Base-by-base conservation (phyloP, 1,284 basidiomycete genomes). In the Kalmanozyma brasiliensis region DNA sequence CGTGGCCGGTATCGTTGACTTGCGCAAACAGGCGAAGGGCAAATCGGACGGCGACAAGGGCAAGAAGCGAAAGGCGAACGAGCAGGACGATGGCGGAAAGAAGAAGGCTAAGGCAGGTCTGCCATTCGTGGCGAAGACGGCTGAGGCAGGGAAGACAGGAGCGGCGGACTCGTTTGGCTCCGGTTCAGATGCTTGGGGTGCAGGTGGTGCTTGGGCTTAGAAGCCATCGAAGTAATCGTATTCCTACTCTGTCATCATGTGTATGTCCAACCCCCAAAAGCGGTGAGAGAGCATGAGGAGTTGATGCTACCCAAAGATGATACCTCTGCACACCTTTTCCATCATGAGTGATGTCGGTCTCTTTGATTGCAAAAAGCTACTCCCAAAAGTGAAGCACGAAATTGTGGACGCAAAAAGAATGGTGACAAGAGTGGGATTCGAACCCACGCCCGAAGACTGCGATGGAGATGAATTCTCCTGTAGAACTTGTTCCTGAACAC, bases 341-440 rank as follows among this genome's bases (percentile, higher is more conserved):
- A n/a, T n/a, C n/a, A n/a, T n/a, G n/a, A n/a, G n/a, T n/a, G n/a
- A n/a, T n/a, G n/a, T n/a, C n/a, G n/a, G n/a, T n/a, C n/a, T n/a
- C n/a, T n/a, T n/a, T n/a, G 22, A 30, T 24, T 34, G 35, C 16
- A 33, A 40, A 44, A 36, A 34, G 5, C 16, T 34, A 40, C 23
- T 4, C 19, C 7, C 20, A 47, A 57, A 45, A 53, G 30, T 29
- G 16, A 4, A 34, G 38, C 32, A 51, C n/a, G n/a, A 29, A 29
- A 29, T 29, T 6, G 11, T 29, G 11, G 26, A 29, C n/a, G n/a
- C 26, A 56, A 48, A 60, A 55, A 57, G 34, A 13, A 36, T 63
- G 72, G 73, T 77, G 77, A 79, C 76, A 74, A 79, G 72, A 79
- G 75, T 79, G 77, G 77, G 77, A 78, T 77, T 79, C 77, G 77